Evolutionary conservation across 495 filamentous ascomycete species (phyloP).

Genomic region (Xylaria castorea): DNA sequence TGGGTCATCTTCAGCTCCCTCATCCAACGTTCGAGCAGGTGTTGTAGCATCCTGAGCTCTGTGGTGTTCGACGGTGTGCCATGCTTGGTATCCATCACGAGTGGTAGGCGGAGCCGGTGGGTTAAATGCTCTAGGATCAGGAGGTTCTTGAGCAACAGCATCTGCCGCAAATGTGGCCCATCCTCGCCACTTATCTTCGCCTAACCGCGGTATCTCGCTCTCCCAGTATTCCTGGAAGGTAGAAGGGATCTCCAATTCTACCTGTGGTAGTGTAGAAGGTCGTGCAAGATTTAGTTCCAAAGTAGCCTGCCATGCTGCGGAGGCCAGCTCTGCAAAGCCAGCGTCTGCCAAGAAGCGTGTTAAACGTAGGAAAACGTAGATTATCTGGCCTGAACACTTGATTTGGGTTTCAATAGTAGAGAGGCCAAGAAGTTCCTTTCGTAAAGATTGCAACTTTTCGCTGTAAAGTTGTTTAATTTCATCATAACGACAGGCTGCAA

Average conservation of each 20-base stretch:
- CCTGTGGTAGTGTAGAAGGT: slow-evolving; percentile 46
- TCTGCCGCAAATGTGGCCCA: slow-evolving; percentile 66
- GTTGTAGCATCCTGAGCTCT: slow-evolving; percentile 54
- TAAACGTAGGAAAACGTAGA: slow-evolving; percentile 76
- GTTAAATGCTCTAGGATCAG: slow-evolving; percentile 42
- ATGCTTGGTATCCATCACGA: slow-evolving; percentile 56
- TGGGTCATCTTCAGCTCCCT: slow-evolving; percentile 75
- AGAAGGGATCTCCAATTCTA: slow-evolving; percentile 42
- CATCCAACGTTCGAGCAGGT: slow-evolving; percentile 70
- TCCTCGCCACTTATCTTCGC: slow-evolving; percentile 72
- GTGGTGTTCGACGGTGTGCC: slow-evolving; percentile 66
- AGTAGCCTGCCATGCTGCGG: slow-evolving; percentile 82
- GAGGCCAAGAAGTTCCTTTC: slow-evolving; percentile 39
- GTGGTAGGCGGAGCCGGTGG: slow-evolving; percentile 34
- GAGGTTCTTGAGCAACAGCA: slow-evolving; percentile 40
- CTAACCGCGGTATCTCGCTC: slow-evolving; percentile 79
- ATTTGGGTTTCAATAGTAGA: slow-evolving; percentile 31
- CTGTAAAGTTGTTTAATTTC: slow-evolving; percentile 62
- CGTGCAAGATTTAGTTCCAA: slow-evolving; percentile 76
- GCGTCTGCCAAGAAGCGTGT: slow-evolving; percentile 78
- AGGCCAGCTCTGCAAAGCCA: slow-evolving; percentile 78
- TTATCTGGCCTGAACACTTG: slow-evolving; percentile 57
- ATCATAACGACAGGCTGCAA: slow-evolving; percentile 72
- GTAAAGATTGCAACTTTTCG: slow-evolving; percentile 61
- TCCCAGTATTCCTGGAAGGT: slow-evolving; percentile 84